Percentiles rank a stretch among this genome's conserved stretches.
Conservation (phyloP, 176 grass and related monocot species). For the Aegilops sharonensis region DNA sequence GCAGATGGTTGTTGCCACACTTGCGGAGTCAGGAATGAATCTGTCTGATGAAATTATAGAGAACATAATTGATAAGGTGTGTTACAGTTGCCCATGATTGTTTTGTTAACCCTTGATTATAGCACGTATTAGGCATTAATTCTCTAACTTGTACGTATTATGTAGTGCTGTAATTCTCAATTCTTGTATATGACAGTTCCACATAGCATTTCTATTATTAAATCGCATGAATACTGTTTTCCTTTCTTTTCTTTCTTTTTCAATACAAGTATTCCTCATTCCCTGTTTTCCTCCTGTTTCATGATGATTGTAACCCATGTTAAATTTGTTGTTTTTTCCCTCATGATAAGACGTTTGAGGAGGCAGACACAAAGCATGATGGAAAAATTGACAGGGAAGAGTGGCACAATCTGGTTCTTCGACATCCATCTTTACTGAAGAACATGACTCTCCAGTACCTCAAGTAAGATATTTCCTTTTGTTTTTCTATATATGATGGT, state of each 20-base stretch:
- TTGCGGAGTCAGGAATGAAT: slow-evolving; percentile 51
- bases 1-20: slow-evolving; percentile 55
- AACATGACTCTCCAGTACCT: slow-evolving; percentile 57
- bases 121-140: background rate
- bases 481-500: background rate
- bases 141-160: background rate
- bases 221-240: slow-evolving; percentile 3
- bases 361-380: slow-evolving; percentile 51
- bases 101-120: slow-evolving; percentile 16
- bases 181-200: background rate
- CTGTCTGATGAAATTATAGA: slow-evolving; percentile 51
- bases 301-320: background rate
- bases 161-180: background rate
- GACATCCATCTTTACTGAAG: slow-evolving; percentile 54
- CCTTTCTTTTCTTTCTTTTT: background rate
- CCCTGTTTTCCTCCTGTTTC: background rate
- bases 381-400: slow-evolving; percentile 55
- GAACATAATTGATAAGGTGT: slow-evolving; percentile 48
- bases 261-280: slow-evolving; percentile 1
- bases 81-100: background rate
- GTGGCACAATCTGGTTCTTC: slow-evolving; percentile 49
- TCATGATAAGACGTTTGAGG: slow-evolving; percentile 46
- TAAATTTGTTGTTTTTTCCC: background rate
- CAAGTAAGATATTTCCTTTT: slow-evolving; percentile 34
- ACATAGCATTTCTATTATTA: background rate